A percentile compares a stretch with the other conserved stretches of the same genome.
Conservation (phyloP, 805 yeast genomes). For the Wickerhamiella kurtzmanii region DNA sequence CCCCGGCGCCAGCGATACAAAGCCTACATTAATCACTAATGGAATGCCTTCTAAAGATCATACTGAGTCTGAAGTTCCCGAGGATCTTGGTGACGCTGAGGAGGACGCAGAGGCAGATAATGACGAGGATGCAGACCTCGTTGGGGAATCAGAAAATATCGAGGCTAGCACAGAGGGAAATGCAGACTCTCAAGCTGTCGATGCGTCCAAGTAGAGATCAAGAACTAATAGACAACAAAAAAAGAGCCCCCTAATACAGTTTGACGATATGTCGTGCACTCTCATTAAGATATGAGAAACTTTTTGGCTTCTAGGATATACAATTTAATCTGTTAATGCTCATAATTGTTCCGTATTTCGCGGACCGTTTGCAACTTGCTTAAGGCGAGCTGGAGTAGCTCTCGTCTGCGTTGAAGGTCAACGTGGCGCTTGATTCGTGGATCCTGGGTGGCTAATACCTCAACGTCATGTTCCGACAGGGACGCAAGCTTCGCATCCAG, state of each 20-base stretch:
- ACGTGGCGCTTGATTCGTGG: constrained; percentile 81
- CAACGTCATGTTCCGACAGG: constrained; percentile 64
- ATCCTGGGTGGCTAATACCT: constrained; percentile 85
- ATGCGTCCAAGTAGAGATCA: constrained; percentile 5
- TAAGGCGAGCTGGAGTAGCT: constrained; percentile 69
- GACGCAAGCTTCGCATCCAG: constrained; percentile 61
- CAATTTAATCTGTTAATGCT: not conserved
- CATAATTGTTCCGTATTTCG: constrained; percentile 38
- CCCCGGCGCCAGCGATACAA: too few species aligned
- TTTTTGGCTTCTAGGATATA: too few species aligned
- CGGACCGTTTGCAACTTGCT: constrained; percentile 74
- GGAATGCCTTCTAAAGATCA: too few species aligned
- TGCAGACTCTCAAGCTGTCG: constrained; percentile 8
- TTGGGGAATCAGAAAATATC: constrained; percentile 17
- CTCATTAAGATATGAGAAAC: too few species aligned
- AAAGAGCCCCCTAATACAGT: too few species aligned
- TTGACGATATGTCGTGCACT: too few species aligned
- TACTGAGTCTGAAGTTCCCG: too few species aligned
- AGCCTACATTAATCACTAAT: too few species aligned
- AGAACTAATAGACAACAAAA: constrained; percentile 13
- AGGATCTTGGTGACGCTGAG: constrained; percentile 7
- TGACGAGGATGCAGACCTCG: constrained; percentile 5
- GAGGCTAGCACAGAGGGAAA: constrained; percentile 19
- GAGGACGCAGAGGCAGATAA: constrained; percentile 12
- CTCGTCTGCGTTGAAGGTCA: constrained; percentile 87